These are phyloP conservation scores for Xylaria sp. DNA, from an alignment of 2,329 filamentous ascomycete genomes.

Conservation along the genomic window DNA sequence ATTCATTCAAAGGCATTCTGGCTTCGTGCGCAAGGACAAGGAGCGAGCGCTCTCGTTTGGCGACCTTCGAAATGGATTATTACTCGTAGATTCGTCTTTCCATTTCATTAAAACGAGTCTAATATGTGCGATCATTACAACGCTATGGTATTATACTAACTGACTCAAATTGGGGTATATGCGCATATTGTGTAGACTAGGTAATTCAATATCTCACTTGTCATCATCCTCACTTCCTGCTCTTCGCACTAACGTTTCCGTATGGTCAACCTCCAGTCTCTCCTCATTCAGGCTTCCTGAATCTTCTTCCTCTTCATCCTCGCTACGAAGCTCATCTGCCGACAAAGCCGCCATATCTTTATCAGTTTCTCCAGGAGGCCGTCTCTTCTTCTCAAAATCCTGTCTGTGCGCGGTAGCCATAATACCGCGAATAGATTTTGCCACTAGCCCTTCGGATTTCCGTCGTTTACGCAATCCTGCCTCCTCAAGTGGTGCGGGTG, in stretches of 20 bases:
- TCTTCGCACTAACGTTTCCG: conserved; percentile 39
- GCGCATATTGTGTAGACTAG: neutral
- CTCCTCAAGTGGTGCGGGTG: conserved; percentile 42
- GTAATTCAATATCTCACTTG: conserved; percentile 11
- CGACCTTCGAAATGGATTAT: neutral
- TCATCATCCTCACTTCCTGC: conserved; percentile 30
- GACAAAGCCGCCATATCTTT: conserved; percentile 49
- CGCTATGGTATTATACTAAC: neutral
- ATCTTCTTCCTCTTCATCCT: conserved; percentile 51
- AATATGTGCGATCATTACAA: neutral
- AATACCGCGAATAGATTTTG: conserved; percentile 65
- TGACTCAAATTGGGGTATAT: neutral
- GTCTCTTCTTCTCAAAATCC: conserved; percentile 87
- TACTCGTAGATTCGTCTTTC: neutral
- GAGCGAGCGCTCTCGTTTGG: neutral
- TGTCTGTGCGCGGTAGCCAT: conserved; percentile 86
- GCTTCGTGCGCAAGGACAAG: neutral
- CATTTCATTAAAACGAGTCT: neutral
- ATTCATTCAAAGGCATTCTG: too few relatives aligned
- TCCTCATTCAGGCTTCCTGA: conserved; percentile 45
- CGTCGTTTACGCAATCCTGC: conserved; percentile 41
- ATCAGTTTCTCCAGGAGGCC: conserved; percentile 55
- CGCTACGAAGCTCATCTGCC: conserved; percentile 51
- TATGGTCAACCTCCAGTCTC: conserved; percentile 42
- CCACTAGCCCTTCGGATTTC: conserved; percentile 43